phyloP scores from a whole-genome alignment of 805 yeast species.

The Zygosaccharomyces kombuchaensis region DNA sequence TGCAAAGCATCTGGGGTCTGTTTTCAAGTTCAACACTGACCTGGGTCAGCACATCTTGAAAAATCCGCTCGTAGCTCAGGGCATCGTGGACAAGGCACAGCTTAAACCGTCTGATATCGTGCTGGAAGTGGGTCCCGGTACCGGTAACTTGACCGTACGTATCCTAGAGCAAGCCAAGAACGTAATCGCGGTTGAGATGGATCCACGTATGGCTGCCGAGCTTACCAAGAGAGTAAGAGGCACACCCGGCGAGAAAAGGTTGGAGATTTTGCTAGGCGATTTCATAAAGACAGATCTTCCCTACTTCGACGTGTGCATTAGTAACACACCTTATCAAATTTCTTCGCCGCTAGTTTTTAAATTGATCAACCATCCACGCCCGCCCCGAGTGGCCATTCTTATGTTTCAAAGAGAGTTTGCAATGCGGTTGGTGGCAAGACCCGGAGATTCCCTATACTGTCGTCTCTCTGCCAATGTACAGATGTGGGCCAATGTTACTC shows the following conservation, averaged over 20 bases:
- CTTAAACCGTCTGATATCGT: constrained; percentile 90
- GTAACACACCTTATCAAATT: constrained; percentile 96
- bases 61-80: constrained; percentile 95
- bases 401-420: constrained; percentile 99
- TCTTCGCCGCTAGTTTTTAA: constrained; percentile 96
- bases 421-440: constrained; percentile 84
- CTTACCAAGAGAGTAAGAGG: constrained; percentile 96
- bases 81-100: constrained; percentile 94
- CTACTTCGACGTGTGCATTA: constrained; percentile 90
- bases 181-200: constrained; percentile 97
- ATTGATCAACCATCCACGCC: constrained; percentile 81
- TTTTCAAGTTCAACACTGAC: constrained; percentile 94
- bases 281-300: constrained; percentile 94
- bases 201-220: constrained; percentile 99
- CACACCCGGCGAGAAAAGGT: constrained; percentile 85
- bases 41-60: constrained; percentile 96
- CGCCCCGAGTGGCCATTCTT: constrained; percentile 90
- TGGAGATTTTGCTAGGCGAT: constrained; percentile 91
- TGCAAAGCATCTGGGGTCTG: constrained; percentile 62
- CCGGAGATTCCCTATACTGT: constrained; percentile 93
- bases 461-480: constrained; percentile 94
- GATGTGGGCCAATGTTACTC: constrained; percentile 99
- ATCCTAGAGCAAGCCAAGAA: constrained; percentile 88
- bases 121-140: constrained; percentile 98
- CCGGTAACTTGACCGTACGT: constrained; percentile 93